Base-by-base conservation (phyloP, 257 asterid genomes). In the Penstemon davidsonii region DNA sequence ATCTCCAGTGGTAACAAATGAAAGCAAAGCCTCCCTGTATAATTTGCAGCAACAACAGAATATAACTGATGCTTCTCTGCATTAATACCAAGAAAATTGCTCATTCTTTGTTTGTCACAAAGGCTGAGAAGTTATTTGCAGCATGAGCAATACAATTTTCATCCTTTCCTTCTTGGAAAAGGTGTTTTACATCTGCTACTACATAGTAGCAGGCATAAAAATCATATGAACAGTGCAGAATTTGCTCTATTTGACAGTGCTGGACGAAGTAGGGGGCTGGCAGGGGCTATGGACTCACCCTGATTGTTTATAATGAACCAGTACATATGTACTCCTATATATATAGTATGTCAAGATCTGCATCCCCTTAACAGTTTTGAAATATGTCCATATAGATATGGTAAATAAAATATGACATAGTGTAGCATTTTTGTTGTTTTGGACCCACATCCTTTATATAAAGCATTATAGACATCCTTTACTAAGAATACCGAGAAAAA, bases 1-100 rank as follows among this genome's bases (percentile, higher is more conserved):
- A 78, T 90, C 85, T 64, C 99, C 99, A 51, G 66, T 69, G 67
- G 83, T 79, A 75, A 93, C 75, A 81, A 85, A 88, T 79, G 96
- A 85, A 79, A 93, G 96, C 84, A 93, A 82, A 66, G 96, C 86
- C 70, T 88, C 96, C 91, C 99, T 93, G 79, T 67, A 63, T 7
- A 67, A 73, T 79, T 62, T 54, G 55, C 12, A 41, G 60, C 62
- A 64, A 42, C 57, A 72, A 63, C 59, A 79, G 59, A 71, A 47
- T 52, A 73, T 0, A 49, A 55, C n/a, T 15, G 38, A 70, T 57
- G 51, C 55, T 65, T 45, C 66, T 62, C 55, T 46, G 73, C 42
- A 46, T 68, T 38, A 43, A 71, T 45, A 55, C 45, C 70, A 51
- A 39, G 55, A 53, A 66, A 55, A 60, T 65, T 39, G 38, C 69